phyloP scores from a whole-genome alignment of 2,329 filamentous ascomycete genomes.

The Emergomyces pasteurianus region DNA sequence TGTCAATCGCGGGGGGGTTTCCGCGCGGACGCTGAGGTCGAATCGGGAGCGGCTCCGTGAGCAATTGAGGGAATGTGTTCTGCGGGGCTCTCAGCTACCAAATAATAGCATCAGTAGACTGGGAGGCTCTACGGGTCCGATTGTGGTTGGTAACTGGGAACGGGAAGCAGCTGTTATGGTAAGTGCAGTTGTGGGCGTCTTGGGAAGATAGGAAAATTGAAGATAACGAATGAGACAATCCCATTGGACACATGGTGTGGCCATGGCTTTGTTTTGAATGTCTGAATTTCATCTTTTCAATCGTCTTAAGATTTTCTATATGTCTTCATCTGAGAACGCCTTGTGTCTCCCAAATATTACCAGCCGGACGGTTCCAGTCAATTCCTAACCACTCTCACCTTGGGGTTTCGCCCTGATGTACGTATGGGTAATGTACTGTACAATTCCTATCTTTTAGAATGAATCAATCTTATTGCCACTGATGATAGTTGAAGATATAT shows the following conservation, averaged over 20 bases:
- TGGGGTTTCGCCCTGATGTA: not conserved
- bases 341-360: not conserved
- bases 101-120: conserved; percentile 35
- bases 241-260: not conserved
- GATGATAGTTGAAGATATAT: not conserved
- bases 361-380: not conserved
- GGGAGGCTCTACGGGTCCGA: conserved; percentile 31
- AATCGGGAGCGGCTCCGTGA: conserved; percentile 66
- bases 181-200: conserved; percentile 58
- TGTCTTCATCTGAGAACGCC: not conserved
- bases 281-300: not conserved
- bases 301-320: not conserved
- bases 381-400: not conserved
- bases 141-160: conserved; percentile 55
- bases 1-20: conserved; percentile 66
- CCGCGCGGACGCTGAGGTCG: conserved; percentile 64
- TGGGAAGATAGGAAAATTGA: conserved; percentile 22
- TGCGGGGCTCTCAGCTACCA: conserved; percentile 61
- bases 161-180: conserved; percentile 93
- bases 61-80: conserved; percentile 70
- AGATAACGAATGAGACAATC: not conserved
- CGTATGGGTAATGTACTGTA: not conserved
- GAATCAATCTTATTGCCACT: not conserved
- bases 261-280: not conserved
- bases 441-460: not conserved